These are phyloP conservation scores for Backusella macrospora DNA, from an alignment of 192 early-diverging fungal species.

Conservation along the genomic window DNA sequence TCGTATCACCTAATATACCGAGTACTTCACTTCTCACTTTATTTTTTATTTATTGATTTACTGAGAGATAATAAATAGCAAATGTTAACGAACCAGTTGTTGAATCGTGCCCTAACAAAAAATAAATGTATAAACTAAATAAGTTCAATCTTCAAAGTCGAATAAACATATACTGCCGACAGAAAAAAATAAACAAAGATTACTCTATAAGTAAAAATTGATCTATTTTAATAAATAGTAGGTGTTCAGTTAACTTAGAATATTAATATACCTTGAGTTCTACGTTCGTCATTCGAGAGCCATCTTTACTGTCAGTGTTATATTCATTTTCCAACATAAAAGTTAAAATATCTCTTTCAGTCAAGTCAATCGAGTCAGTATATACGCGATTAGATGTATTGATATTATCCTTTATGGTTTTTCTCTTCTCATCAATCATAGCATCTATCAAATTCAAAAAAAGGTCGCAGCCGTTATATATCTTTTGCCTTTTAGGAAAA, in stretches of 20 bases:
- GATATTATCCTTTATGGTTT: not conserved
- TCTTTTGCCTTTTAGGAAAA: not conserved
- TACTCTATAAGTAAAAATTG: not conserved
- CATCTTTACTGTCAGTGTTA: constrained; percentile 30
- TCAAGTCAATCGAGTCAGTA: not conserved
- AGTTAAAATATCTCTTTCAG: constrained; percentile 38
- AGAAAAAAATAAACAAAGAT: not conserved
- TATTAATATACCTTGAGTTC: constrained; percentile 45
- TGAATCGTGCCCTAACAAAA: constrained; percentile 26
- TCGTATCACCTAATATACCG: constrained; percentile 17
- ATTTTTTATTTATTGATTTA: constrained; percentile 22
- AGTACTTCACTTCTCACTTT: constrained; percentile 27
- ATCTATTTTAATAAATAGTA: constrained; percentile 39
- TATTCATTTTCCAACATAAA: constrained; percentile 53
- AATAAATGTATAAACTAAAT: not conserved
- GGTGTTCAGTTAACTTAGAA: constrained; percentile 43
- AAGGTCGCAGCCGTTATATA: not conserved
- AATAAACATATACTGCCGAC: not conserved
- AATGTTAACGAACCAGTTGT: constrained; percentile 33
- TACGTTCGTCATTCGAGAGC: constrained; percentile 29
- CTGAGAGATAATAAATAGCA: constrained; percentile 51
- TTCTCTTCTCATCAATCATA: constrained; percentile 2
- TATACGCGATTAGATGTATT: not conserved
- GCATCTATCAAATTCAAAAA: not conserved
- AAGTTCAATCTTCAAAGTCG: not conserved